A percentile compares a stretch with the other conserved stretches of the same genome.
Evolutionary conservation across 129 eudicot genomes (phyloP).

Genomic region (Escallonia rubra): DNA sequence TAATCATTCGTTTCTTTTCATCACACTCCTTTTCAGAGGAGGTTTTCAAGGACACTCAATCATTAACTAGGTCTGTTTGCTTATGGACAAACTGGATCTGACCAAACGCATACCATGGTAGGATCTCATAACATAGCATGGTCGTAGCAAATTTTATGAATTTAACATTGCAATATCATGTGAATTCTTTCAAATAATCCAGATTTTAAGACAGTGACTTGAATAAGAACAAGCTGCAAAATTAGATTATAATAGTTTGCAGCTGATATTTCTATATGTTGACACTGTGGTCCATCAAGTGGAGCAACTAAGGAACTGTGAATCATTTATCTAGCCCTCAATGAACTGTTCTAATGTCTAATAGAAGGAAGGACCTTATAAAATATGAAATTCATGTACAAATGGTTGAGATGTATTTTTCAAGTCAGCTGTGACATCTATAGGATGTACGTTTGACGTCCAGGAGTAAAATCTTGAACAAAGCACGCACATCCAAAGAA

Average conservation of each 20-base stretch:
- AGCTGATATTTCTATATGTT: slow-evolving; percentile 8
- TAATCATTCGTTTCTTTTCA: not conserved
- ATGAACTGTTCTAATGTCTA: slow-evolving; percentile 67
- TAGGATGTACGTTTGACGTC: too few species aligned
- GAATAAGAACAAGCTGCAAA: not conserved
- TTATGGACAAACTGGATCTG: slow-evolving; percentile 95
- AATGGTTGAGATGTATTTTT: slow-evolving; percentile 73
- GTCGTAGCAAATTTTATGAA: too few species aligned
- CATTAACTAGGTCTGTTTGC: slow-evolving; percentile 89
- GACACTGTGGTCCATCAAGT: slow-evolving; percentile 64
- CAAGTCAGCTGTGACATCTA: too few species aligned
- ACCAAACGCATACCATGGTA: slow-evolving; percentile 90
- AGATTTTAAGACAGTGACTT: too few species aligned
- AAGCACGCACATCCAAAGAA: too few species aligned
- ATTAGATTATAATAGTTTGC: not conserved
- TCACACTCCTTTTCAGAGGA: slow-evolving; percentile 46
- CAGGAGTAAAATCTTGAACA: too few species aligned
- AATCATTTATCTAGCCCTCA: slow-evolving; percentile 70
- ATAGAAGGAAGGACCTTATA: slow-evolving; percentile 46
- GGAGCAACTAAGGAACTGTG: slow-evolving; percentile 61
- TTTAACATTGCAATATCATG: too few species aligned
- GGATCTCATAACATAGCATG: slow-evolving; percentile 3
- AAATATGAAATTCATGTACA: slow-evolving; percentile 69
- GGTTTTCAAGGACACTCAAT: slow-evolving; percentile 66
- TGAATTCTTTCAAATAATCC: too few species aligned